Evolutionary conservation across 257 asterid genomes (phyloP).

Genomic region (Echites panduratus): DNA sequence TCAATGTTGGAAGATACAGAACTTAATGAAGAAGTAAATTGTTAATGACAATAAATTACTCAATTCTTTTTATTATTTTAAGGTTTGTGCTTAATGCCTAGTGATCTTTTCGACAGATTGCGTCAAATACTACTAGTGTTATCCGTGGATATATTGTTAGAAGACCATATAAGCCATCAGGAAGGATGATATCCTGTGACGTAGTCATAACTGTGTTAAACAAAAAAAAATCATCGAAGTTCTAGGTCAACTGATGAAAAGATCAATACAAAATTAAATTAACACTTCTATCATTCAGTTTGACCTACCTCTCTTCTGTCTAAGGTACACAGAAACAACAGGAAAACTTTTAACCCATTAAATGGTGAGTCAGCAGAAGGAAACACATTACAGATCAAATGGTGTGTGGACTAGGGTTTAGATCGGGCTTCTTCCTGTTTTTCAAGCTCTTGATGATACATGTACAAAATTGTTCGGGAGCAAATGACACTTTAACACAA

Average conservation of each 20-base stretch:
- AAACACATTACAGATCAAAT: not conserved
- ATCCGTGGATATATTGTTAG: no score
- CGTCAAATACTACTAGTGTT: no score
- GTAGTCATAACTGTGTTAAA: no score
- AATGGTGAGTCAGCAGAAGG: not conserved
- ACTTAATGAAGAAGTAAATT: no score
- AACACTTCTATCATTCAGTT: no score
- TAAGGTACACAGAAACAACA: not conserved
- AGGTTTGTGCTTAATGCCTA: no score
- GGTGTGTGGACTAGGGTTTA: not conserved
- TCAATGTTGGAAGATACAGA: not conserved
- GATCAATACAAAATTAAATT: no score
- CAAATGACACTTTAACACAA: conserved; percentile 8
- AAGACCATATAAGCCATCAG: no score
- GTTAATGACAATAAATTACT: not conserved
- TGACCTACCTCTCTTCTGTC: not conserved
- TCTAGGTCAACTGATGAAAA: no score
- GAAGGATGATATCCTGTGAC: not conserved
- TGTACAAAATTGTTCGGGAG: conserved; percentile 1
- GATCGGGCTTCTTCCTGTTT: not conserved
- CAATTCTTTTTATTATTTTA: not conserved
- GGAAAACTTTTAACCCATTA: not conserved
- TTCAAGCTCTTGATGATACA: not conserved
- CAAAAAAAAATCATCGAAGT: no score
- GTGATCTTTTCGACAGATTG: no score